Conservation (phyloP, 2,329 filamentous ascomycete genomes). For the Curvularia eragrostidis region DNA sequence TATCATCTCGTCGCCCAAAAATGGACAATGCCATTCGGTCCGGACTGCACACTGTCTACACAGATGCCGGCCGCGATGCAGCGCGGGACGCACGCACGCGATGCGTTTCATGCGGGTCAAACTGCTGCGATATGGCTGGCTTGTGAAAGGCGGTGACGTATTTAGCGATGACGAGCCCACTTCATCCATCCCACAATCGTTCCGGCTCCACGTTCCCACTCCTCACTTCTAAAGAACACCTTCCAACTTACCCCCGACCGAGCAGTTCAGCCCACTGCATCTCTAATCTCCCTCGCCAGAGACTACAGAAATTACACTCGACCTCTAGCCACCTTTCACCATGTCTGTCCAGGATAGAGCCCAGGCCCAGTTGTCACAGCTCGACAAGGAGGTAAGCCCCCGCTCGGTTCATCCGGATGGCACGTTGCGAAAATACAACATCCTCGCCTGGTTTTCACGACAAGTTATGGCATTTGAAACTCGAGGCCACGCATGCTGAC, state of each 20-base stretch:
- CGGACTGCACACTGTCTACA: background rate
- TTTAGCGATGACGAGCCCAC: constrained; percentile 45
- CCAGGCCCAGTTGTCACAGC: constrained; percentile 76
- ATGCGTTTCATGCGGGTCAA: constrained; percentile 7
- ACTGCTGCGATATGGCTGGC: constrained; percentile 29
- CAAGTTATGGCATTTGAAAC: background rate
- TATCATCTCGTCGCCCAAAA: constrained; percentile 11
- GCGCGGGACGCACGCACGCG: constrained; percentile 6
- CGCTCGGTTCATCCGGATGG: constrained; percentile 15
- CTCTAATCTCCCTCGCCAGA: constrained; percentile 6
- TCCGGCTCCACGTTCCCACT: constrained; percentile 23
- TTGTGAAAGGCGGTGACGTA: constrained; percentile 46
- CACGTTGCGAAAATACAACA: constrained; percentile 17
- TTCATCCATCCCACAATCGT: constrained; percentile 40
- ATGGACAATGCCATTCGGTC: constrained; percentile 1
- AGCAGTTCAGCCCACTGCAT: constrained; percentile 13
- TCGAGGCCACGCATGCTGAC: constrained; percentile 28
- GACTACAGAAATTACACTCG: constrained; percentile 5
- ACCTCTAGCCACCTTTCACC: constrained; percentile 41
- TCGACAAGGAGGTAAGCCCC: constrained; percentile 79
- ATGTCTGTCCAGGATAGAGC: constrained; percentile 82
- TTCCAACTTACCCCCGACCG: constrained; percentile 12
- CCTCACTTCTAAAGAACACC: constrained; percentile 28
- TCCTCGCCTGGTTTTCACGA: background rate
- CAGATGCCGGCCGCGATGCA: constrained; percentile 7